Evolutionary conservation across 2,329 filamentous ascomycete genomes (phyloP).

Genomic region (Alternaria sp.): DNA sequence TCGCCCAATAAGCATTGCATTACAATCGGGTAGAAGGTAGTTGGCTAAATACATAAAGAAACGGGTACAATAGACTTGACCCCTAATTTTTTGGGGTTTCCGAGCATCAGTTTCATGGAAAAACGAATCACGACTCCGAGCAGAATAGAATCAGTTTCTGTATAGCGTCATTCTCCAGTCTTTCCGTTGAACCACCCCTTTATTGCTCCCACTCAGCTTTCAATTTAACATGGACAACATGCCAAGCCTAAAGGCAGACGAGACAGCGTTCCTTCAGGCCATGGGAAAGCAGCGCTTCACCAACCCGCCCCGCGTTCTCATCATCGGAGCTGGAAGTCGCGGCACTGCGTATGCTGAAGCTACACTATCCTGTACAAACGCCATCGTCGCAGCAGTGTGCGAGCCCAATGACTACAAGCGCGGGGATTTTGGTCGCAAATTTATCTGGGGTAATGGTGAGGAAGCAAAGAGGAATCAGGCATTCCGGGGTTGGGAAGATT

Average conservation of each 20-base stretch:
- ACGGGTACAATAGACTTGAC: not conserved
- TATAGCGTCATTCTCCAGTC: rapidly evolving
- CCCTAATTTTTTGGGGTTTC: not conserved
- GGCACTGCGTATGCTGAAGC: constrained; percentile 50
- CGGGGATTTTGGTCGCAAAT: constrained; percentile 70
- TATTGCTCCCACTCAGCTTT: no score
- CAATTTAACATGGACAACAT: not conserved
- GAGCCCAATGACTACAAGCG: constrained; percentile 84
- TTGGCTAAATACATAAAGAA: not conserved
- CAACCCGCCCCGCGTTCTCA: constrained; percentile 42
- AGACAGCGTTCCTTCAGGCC: constrained; percentile 27
- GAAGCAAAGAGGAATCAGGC: constrained; percentile 67
- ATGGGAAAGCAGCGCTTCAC: constrained; percentile 32
- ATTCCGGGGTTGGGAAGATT: constrained; percentile 78
- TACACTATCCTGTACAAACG: constrained; percentile 49
- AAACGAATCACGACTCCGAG: no score
- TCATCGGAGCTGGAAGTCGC: constrained; percentile 53
- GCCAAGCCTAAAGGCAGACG: constrained; percentile 6
- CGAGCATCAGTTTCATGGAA: not conserved
- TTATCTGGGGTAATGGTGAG: constrained; percentile 70
- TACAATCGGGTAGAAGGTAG: not conserved
- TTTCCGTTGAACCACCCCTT: not conserved
- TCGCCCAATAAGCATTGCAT: not conserved
- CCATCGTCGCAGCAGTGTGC: constrained; percentile 77
- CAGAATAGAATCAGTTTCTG: not conserved